Conservation (phyloP, 352 stramenopile genomes). For the Globisporangium okanoganense region DNA sequence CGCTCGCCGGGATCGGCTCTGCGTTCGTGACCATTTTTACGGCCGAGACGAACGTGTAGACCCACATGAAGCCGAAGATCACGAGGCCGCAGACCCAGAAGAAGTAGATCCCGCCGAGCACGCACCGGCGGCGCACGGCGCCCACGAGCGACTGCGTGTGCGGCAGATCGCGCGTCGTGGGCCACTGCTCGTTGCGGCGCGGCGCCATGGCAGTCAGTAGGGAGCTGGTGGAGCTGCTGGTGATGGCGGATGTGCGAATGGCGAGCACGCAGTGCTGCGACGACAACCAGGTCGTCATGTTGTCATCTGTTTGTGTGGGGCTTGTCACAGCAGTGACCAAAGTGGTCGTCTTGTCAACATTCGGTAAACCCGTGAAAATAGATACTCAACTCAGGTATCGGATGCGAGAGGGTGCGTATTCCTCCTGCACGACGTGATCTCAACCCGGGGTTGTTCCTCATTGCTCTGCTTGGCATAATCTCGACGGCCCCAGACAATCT, state of each 20-base stretch:
- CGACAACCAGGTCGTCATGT: too few relatives aligned
- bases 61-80: conserved; percentile 19
- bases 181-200: conserved; percentile 5
- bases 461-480: too few relatives aligned
- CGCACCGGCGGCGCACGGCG: conserved; percentile 24
- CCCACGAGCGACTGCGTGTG: conserved; percentile 19
- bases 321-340: too few relatives aligned
- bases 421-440: too few relatives aligned
- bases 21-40: conserved; percentile 15
- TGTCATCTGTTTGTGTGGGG: too few relatives aligned
- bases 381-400: too few relatives aligned
- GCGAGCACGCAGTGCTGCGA: too few relatives aligned
- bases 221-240: background rate
- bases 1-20: conserved; percentile 9
- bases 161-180: conserved; percentile 2
- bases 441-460: too few relatives aligned
- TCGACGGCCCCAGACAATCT: too few relatives aligned
- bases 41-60: conserved; percentile 22
- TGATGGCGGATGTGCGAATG: background rate
- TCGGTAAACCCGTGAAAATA: too few relatives aligned
- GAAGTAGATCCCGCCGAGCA: conserved; percentile 31
- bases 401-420: too few relatives aligned
- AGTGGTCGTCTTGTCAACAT: too few relatives aligned
- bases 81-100: conserved; percentile 29
- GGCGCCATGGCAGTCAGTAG: background rate